Evolutionary conservation across 2,329 filamentous ascomycete species (phyloP).

Genomic region (Colletotrichum tamarilloi): DNA sequence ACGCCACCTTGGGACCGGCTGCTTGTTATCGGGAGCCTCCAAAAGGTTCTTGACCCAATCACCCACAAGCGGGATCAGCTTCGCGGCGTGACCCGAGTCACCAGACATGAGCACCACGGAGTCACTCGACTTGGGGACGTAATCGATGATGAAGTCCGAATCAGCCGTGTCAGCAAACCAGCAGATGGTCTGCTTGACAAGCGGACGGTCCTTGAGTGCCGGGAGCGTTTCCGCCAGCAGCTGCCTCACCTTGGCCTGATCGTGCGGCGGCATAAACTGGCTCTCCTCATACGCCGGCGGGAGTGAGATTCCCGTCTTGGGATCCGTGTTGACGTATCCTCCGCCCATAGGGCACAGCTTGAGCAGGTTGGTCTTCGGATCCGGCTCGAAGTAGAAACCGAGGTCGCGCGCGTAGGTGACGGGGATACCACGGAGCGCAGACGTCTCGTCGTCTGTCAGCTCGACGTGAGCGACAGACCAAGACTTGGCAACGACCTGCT

Average conservation of each 20-base stretch:
- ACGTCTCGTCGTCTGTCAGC: conserved; percentile 64
- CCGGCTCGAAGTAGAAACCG: conserved; percentile 75
- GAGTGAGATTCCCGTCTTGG: conserved; percentile 47
- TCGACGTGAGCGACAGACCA: conserved; percentile 71
- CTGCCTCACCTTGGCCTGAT: conserved; percentile 62
- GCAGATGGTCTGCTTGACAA: conserved; percentile 69
- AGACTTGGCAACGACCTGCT: conserved; percentile 63
- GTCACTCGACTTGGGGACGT: conserved; percentile 59
- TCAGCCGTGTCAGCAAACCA: conserved; percentile 73
- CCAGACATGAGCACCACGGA: conserved; percentile 63
- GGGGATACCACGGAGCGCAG: conserved; percentile 66
- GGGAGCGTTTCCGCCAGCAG: conserved; percentile 65
- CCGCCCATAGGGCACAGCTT: conserved; percentile 71
- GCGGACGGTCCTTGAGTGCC: conserved; percentile 61
- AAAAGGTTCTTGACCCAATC: conserved; percentile 63
- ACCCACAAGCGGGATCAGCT: conserved; percentile 71
- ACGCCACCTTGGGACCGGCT: conserved; percentile 59
- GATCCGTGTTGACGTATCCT: conserved; percentile 61
- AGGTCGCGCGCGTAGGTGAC: conserved; percentile 71
- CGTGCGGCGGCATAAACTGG: conserved; percentile 62
- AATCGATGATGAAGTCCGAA: conserved; percentile 71
- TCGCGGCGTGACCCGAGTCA: conserved; percentile 72
- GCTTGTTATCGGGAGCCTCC: conserved; percentile 47
- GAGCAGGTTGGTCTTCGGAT: conserved; percentile 65
- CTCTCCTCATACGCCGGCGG: conserved; percentile 43